Conservation (phyloP, 176 grass and related monocot species). For the Carex scoparia region DNA sequence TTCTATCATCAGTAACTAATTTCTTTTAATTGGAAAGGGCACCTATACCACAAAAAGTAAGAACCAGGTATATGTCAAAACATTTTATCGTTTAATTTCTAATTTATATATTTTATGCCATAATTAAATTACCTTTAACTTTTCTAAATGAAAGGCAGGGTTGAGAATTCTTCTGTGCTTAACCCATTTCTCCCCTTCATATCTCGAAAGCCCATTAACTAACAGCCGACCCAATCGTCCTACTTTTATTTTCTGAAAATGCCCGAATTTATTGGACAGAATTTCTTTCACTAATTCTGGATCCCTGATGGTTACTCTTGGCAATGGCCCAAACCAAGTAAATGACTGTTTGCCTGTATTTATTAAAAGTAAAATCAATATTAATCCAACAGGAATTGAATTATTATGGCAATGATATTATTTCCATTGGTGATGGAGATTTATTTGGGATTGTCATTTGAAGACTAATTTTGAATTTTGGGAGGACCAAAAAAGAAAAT, state of each 20-base stretch:
- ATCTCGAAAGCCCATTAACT: conserved; percentile 31
- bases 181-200: conserved; percentile 77
- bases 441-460: neutral
- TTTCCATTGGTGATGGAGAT: neutral
- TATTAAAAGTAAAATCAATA: neutral
- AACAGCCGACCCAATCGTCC: conserved; percentile 30
- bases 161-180: conserved; percentile 63
- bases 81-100: neutral
- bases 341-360: conserved; percentile 53
- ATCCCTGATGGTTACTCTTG: conserved; percentile 42
- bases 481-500: neutral
- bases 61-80: neutral
- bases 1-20: neutral
- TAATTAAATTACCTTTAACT: conserved; percentile 49
- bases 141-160: conserved; percentile 71
- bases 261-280: conserved; percentile 53
- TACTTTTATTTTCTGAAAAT: conserved; percentile 33
- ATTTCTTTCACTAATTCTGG: conserved; percentile 54
- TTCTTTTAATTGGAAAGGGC: neutral
- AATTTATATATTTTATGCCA: neutral
- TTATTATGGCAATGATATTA: neutral
- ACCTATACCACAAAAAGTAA: neutral
- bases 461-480: neutral
- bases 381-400: neutral
- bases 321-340: conserved; percentile 57